These are phyloP conservation scores for Xylariaceae sp. DNA, from an alignment of 2,329 filamentous ascomycete species.

Conservation along the genomic window DNA sequence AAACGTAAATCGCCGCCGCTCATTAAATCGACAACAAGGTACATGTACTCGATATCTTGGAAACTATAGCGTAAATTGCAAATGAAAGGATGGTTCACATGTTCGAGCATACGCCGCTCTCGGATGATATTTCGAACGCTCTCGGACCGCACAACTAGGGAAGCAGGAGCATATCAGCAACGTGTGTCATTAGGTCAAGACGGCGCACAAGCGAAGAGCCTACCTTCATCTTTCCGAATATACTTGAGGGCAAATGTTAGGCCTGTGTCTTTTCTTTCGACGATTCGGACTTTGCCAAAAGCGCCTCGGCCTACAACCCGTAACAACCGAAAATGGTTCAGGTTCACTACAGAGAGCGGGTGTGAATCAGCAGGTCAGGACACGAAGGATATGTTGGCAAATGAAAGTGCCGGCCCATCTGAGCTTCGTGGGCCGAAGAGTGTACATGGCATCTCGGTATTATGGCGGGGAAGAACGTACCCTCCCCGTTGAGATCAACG, in stretches of 20 bases:
- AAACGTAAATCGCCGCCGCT: conserved; percentile 94
- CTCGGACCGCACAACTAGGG: conserved; percentile 86
- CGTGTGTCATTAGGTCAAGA: conserved; percentile 1
- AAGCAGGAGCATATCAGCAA: conserved; percentile 15
- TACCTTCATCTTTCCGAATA: conserved; percentile 97
- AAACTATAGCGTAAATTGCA: conserved; percentile 99
- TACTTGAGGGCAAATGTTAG: conserved; percentile 96
- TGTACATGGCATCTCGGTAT: too few species aligned
- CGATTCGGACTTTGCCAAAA: conserved; percentile 97
- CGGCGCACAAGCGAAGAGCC: conserved; percentile 27
- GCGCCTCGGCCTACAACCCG: conserved; percentile 96
- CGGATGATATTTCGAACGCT: conserved; percentile 98
- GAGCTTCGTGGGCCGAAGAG: too few species aligned
- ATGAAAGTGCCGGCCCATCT: too few species aligned
- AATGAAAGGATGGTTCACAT: conserved; percentile 95
- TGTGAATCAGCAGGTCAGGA: conserved; percentile 8
- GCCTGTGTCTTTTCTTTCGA: conserved; percentile 92
- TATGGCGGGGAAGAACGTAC: conserved; percentile 44
- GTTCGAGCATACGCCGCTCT: conserved; percentile 95
- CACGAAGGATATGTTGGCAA: too few species aligned
- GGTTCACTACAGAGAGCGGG: conserved; percentile 61
- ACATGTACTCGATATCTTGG: conserved; percentile 99
- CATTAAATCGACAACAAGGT: conserved; percentile 97
- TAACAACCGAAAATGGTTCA: conserved; percentile 93
- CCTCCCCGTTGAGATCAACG: conserved; percentile 87